Conservation (phyloP, 176 grass and related monocot genomes). For the Triticum urartu region DNA sequence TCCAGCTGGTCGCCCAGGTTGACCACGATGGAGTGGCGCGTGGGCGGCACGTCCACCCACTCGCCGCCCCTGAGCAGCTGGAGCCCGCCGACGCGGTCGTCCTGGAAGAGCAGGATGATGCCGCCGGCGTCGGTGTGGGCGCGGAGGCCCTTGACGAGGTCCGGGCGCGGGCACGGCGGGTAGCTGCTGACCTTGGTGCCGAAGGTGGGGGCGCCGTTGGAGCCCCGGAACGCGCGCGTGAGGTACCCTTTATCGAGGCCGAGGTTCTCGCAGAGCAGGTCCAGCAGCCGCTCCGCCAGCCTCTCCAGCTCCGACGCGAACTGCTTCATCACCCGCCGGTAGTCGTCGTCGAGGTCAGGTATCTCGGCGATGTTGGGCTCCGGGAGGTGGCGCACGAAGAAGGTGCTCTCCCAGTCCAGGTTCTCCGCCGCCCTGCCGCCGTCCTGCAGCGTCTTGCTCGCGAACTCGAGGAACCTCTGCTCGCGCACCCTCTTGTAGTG, state of each 20-base stretch:
- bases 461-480: constrained; percentile 81
- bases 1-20: constrained; percentile 95
- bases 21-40: constrained; percentile 65
- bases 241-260: constrained; percentile 60
- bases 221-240: constrained; percentile 45
- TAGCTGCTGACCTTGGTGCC: constrained; percentile 95
- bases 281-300: constrained; percentile 64
- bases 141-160: constrained; percentile 76
- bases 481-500: constrained; percentile 69
- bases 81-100: constrained; percentile 58
- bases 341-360: constrained; percentile 55
- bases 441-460: constrained; percentile 41
- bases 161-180: constrained; percentile 77
- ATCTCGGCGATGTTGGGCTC: constrained; percentile 48
- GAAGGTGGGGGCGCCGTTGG: constrained; percentile 50
- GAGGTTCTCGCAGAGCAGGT: constrained; percentile 74
- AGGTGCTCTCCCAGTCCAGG: constrained; percentile 80
- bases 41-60: constrained; percentile 75
- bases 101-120: constrained; percentile 93
- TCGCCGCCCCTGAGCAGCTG: constrained; percentile 76
- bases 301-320: constrained; percentile 68
- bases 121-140: constrained; percentile 88
- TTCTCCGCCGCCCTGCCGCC: constrained; percentile 32
- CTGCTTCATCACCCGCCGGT: constrained; percentile 58
- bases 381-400: constrained; percentile 84